Base-by-base conservation (phyloP, 1,284 basidiomycete species). In the Cryptococcus maquisensis region DNA sequence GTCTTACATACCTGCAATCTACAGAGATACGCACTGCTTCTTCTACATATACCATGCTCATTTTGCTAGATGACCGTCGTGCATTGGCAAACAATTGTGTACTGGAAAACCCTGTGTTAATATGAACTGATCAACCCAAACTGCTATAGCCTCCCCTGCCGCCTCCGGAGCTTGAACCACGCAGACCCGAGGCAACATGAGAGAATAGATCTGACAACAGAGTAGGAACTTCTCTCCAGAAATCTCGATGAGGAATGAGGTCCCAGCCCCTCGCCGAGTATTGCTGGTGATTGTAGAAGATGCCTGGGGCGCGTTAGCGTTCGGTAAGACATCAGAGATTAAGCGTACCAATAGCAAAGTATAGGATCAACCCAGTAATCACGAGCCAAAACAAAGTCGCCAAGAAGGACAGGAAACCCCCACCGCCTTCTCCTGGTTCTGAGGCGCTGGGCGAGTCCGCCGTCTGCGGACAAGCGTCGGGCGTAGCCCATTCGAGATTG, bases 241-340 rank as follows among this genome's bases (percentile, higher is more conserved):
- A 78, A 54, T 76, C 73, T 37, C 73, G 70, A 58, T 78, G 75
- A 1, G 76, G 76, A 10, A 78, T 54, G 3, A 76, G 68, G 47
- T 78, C 76, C 68, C 71, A 70, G 3, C 76, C 76, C 55, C 62
- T 64, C 3, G 76, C 75, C 36, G 67, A 69, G 61, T 78, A 78
- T 48, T 73, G 72, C 45, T 76, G 73, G 54, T 75, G 74, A 47
- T 78, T 78, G 63, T 78, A 76, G 53, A 71, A 69, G 41, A 72
- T 72, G 24, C 76, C 76, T 69, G 49, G 3, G 28, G 20, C 26
- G 58, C 46, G 59, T 50, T 32, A 28, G 26, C 24, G n/a, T 10
- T 12, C 18, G 41, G 44, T n/a, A 45, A 12, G 40, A 47, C 36
- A 47, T 44, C 15, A 40, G 15, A 20, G 47, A 40, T 18, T 43